Evolutionary conservation across 306 rosid species (phyloP).

Genomic region (Prunus campanulata): DNA sequence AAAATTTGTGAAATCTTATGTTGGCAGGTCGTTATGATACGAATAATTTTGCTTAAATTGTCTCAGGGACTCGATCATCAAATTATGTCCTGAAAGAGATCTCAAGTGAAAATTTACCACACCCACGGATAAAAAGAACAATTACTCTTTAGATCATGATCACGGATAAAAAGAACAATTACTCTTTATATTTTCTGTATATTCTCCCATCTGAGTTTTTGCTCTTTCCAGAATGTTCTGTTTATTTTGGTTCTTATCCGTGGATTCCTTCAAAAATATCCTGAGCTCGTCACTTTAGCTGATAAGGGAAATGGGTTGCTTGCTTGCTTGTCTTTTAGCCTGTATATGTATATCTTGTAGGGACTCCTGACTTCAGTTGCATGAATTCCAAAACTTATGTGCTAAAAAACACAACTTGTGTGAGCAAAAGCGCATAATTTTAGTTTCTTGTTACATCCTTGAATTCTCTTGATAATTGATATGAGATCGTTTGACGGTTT

Average conservation of each 20-base stretch:
- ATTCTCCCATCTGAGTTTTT: constrained; percentile 18
- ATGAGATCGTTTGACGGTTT: neutral
- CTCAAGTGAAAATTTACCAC: too few species aligned
- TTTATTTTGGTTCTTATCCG: neutral
- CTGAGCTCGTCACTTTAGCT: neutral
- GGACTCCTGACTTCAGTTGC: constrained; percentile 5
- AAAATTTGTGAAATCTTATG: too few species aligned
- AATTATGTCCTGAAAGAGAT: too few species aligned
- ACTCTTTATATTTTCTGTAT: too few species aligned
- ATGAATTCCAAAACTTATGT: constrained; percentile 9
- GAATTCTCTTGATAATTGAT: neutral
- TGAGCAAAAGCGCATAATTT: neutral
- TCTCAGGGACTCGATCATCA: too few species aligned
- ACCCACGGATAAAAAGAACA: too few species aligned
- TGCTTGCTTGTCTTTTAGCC: constrained; percentile 6
- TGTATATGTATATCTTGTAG: constrained; percentile 11
- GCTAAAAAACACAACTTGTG: neutral
- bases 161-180: too few species aligned
- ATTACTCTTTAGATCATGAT: too few species aligned
- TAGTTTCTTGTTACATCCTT: neutral
- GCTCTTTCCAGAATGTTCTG: neutral
- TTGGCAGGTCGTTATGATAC: too few species aligned
- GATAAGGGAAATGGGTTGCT: constrained; percentile 3
- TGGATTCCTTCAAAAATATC: too few species aligned
- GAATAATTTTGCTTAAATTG: too few species aligned